Percentiles rank a stretch among this genome's conserved stretches.
These are phyloP conservation scores for Colletotrichum eleusines DNA, from an alignment of 2,329 filamentous ascomycete species.

Conservation along the genomic window DNA sequence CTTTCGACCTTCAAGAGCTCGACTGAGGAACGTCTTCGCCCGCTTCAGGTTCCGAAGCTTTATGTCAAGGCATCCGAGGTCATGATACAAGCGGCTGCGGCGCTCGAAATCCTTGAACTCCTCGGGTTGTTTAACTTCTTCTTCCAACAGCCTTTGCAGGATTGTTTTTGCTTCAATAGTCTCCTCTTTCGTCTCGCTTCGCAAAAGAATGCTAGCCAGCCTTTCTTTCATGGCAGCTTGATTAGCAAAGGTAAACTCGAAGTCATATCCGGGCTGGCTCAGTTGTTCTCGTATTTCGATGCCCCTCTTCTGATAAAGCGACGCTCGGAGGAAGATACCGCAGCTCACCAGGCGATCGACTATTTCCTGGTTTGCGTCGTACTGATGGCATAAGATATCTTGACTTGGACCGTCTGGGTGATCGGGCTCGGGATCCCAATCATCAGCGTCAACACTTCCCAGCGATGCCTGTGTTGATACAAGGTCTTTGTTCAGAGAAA, in stretches of 20 bases:
- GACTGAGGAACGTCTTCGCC: conserved; percentile 43
- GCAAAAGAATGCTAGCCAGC: conserved; percentile 46
- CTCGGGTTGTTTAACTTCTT: conserved; percentile 42
- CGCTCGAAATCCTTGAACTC: conserved; percentile 34
- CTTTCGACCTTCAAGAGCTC: conserved; percentile 46
- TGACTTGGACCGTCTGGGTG: conserved; percentile 41
- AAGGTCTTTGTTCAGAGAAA: neutral
- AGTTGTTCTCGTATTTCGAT: conserved; percentile 45
- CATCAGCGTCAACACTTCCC: conserved; percentile 34
- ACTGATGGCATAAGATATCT: conserved; percentile 43
- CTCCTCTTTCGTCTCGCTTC: conserved; percentile 42
- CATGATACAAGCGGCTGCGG: conserved; percentile 45
- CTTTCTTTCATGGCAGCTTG: conserved; percentile 46
- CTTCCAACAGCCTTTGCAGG: conserved; percentile 43
- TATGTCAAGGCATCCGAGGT: conserved; percentile 46
- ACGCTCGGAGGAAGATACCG: conserved; percentile 45
- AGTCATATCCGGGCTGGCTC: conserved; percentile 25
- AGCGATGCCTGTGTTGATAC: neutral
- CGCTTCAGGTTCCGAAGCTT: conserved; percentile 41
- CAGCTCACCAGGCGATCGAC: conserved; percentile 43
- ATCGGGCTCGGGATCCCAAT: conserved; percentile 46
- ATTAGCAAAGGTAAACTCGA: conserved; percentile 36
- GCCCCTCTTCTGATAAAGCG: conserved; percentile 45
- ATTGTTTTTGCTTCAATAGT: conserved; percentile 44
- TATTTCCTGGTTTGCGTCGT: conserved; percentile 45